phyloP scores from a whole-genome alignment of 2,329 filamentous ascomycete species.

The Colletotrichum filicis region DNA sequence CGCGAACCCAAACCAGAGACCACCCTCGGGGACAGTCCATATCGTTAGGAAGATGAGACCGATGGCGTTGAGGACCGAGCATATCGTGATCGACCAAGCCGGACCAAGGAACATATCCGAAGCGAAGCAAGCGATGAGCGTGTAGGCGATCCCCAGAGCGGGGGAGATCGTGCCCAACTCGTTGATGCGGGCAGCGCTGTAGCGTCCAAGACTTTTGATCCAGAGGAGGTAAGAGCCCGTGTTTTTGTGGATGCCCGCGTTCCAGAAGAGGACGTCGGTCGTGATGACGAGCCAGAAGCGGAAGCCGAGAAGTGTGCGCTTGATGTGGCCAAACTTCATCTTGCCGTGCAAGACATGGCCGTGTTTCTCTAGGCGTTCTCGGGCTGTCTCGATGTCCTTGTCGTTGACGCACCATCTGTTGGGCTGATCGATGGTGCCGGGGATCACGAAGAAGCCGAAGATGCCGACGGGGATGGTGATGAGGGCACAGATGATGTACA shows the following conservation, averaged over 20 bases:
- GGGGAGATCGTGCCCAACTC: conserved; percentile 47
- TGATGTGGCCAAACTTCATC: conserved; percentile 45
- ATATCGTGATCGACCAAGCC: conserved; percentile 45
- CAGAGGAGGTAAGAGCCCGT: conserved; percentile 50
- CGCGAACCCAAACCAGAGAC: conserved; percentile 63
- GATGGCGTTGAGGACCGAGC: conserved; percentile 6
- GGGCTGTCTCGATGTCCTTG: conserved; percentile 37
- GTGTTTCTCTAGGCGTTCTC: conserved; percentile 46
- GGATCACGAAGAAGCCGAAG: conserved; percentile 61
- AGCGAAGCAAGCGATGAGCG: background rate
- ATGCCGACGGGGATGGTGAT: conserved; percentile 66
- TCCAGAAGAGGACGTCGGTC: conserved; percentile 57
- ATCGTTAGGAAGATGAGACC: conserved; percentile 54
- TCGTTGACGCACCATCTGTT: conserved; percentile 55
- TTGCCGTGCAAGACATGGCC: conserved; percentile 53
- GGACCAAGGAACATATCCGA: conserved; percentile 16
- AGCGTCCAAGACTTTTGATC: conserved; percentile 53
- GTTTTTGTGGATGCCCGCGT: conserved; percentile 53
- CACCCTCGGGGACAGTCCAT: conserved; percentile 67
- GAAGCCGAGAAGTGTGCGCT: conserved; percentile 50
- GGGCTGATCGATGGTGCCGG: conserved; percentile 59
- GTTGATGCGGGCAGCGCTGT: conserved; percentile 61
- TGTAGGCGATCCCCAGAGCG: conserved; percentile 8
- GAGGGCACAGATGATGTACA: conserved; percentile 64
- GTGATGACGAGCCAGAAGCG: conserved; percentile 49